Evolutionary conservation across 208 protist species (phyloP).

Genomic region (Crithidia fasciculata): DNA sequence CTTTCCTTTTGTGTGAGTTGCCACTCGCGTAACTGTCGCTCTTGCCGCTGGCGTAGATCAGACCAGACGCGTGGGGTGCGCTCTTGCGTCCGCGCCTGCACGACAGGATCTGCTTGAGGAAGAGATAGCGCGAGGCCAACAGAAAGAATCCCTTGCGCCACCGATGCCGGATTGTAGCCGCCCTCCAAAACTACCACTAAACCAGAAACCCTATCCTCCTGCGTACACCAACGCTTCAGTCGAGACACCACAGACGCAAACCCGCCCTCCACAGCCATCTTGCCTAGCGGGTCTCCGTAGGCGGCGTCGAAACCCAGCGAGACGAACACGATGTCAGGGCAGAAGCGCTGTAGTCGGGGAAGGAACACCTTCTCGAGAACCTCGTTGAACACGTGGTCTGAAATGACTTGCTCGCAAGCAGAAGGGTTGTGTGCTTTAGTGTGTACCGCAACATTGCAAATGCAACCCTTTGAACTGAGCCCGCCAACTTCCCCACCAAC

Average conservation of each 20-base stretch:
- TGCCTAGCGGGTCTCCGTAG: constrained; percentile 88
- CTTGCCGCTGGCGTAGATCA: constrained; percentile 54
- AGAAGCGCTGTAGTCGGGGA: constrained; percentile 71
- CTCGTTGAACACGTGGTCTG: constrained; percentile 67
- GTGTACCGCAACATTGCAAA: constrained; percentile 84
- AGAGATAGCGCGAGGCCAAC: constrained; percentile 70
- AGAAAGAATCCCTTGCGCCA: constrained; percentile 65
- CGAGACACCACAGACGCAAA: constrained; percentile 54
- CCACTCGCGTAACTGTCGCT: constrained; percentile 34
- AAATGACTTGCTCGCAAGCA: constrained; percentile 69
- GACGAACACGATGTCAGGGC: constrained; percentile 82
- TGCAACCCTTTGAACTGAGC: constrained; percentile 33
- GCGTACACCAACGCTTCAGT: constrained; percentile 65
- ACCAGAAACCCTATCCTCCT: constrained; percentile 33
- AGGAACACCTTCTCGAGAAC: constrained; percentile 74
- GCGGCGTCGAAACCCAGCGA: constrained; percentile 93
- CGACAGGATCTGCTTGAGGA: constrained; percentile 40
- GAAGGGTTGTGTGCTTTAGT: constrained; percentile 53
- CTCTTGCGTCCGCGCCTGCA: constrained; percentile 26
- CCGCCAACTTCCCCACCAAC: constrained; percentile 30
- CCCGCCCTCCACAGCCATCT: constrained; percentile 83
- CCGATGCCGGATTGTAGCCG: constrained; percentile 76
- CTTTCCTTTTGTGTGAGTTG: constrained; percentile 26
- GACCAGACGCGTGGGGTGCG: constrained; percentile 59
- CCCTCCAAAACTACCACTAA: constrained; percentile 78